Base-by-base conservation (phyloP, 202 grass and related monocot species). In the Carex arenaria region DNA sequence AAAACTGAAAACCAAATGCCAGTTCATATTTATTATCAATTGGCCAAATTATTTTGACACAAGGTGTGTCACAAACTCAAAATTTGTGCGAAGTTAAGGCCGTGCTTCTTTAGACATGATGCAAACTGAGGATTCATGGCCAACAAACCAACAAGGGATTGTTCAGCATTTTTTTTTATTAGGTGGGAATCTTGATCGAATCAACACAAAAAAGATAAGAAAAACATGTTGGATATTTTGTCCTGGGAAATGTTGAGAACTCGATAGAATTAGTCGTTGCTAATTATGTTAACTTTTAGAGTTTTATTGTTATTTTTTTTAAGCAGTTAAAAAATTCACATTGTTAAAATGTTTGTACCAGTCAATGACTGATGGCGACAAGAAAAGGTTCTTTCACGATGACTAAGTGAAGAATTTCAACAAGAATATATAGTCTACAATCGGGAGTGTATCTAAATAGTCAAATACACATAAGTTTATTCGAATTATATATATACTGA, bases 381-480 rank as follows among this genome's bases (percentile, higher is more conserved):
- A 76, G 73, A 78, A 78, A 59, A 78, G 73, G 73, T 78, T 57
- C 15, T 57, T 36, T 14, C 15, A 56, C 14, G 7, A 36, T 77
- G 23, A 8, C 10, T n/a, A 28, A 30, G 53, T 57, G 28, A 78
- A 77, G 3, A 59, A 19, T 78, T 78, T 51, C 73, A 59, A 56
- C 68, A 26, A 19, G 6, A 30, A 28, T 47, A 20, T 8, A 59
- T 5, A 38, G 30, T 59, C n/a, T 57, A 77, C 13, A 34, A 57
- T 34, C 52, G 18, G 52, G 51, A 56, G 52, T 32, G 13, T 8
- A 77, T 77, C 52, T 59, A 77, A 55, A n/a, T 78, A 57, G 52
- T 78, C 52, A 78, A 78, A 59, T 38, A 20, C 52, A 57, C 15
- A 72, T 51, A 13, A 72, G 19, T 22, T 19, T 20, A 38, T 17